Evolutionary conservation across 371 early-diverging fungal genomes (phyloP), one percentile per base, ranked within the genome.

Genomic region (Mortierella sp.): DNA sequence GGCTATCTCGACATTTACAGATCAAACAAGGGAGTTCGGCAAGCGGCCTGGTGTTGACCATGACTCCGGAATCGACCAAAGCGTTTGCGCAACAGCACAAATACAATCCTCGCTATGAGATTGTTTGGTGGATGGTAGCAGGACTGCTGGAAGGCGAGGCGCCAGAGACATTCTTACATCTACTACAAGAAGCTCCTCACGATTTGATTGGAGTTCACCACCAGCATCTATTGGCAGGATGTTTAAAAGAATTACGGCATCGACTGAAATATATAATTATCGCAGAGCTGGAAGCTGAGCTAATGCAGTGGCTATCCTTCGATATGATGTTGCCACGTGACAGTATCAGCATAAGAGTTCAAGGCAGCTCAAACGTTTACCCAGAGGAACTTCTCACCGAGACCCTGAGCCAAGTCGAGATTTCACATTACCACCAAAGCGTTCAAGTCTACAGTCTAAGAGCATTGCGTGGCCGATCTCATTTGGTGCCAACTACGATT

Each of bases 51-150:
- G 43, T 9, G 14, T 43, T 43, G 43, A 43, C 14, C 9, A 43
- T 9, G 43, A 14, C 14, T 6, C 12, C 40, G 12, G 51, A 16
- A 51, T 5, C 8, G 51, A 51, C 51, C 8, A 51, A 12, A 16
- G 51, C 8, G 22, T 51, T 51, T n/a, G 16, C 16, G 5, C 20
- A 0, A 20, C 10, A 51, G 5, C 5, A 51, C 10, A 51, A 51
- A 51, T 51, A 51, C 51, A 51, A 51, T 16, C 51, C 51, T 20
- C 51, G 51, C 16, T 51, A 51, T n/a, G 51, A 51, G 51, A 51
- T 51, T 51, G 20, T 51, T 5, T 51, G 51, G 51, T 51, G 51
- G 51, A 51, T 51, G 51, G 22, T 51, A 2, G 51, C 51, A 20
- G 51, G 51, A 20, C 51, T 12, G 20, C 51, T 51, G 20, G 20